Evolutionary conservation across 1,139 yeast species (phyloP), one percentile per base, ranked within the genome.

Genomic region (Pichia sp.): DNA sequence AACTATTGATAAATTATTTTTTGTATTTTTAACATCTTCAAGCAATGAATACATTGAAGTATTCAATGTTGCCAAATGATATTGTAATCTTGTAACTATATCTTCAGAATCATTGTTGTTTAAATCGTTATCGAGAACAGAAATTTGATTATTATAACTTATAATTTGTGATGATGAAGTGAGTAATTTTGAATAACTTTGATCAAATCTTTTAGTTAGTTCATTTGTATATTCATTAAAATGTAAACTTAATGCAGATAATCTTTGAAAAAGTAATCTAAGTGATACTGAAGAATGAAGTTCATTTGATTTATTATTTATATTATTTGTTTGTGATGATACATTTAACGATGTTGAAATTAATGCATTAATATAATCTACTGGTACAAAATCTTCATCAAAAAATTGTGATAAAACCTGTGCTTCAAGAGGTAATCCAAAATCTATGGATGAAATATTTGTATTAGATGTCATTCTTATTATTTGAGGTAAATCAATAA

Each of bases 181-280:
- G 40, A 72, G 70, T 38, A 80, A 56, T 34, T 63, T 64, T 41
- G 66, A 68, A 48, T 81, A 66, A 42, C 72, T 71, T 12, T 66
- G 57, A 53, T 77, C 74, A 49, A 80, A 64, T 49, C 77, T 77
- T 24, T 63, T 63, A 0, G 80, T 70, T 20, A 81, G 60, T 51
- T 77, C 79, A 54, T 71, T 76, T 2, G 83, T 76, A 53, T 78
- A 76, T 58, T 72, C 79, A 57, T 82, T 87, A 47, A 82, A 61
- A 53, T 80, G 83, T 4, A 80, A 70, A 22, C 79, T 65, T 34
- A 82, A 64, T 3, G 68, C 52, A 3, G 70, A 57, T 20, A 73
- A 63, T 35, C 65, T 59, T 4, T 66, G 57, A 42, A 68, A 73
- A 4, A 70, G 53, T 16, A 62, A 53, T 33, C 62, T 61, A 8